These are phyloP conservation scores for Huntiella abstrusa DNA, from an alignment of 2,329 filamentous ascomycete species.

Conservation along the genomic window DNA sequence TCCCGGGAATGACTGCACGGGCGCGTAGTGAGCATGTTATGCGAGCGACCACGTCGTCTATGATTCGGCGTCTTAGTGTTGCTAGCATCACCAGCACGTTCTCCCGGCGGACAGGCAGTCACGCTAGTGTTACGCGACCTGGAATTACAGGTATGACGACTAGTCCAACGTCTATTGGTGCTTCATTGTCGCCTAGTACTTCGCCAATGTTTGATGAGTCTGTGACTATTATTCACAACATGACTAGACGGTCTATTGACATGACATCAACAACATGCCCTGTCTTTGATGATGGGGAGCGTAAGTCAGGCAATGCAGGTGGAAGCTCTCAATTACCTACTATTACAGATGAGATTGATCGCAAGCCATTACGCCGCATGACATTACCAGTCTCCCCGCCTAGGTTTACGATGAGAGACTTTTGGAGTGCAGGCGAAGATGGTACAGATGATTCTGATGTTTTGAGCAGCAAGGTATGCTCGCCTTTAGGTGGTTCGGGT, in stretches of 20 bases:
- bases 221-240: slow-evolving; percentile 6
- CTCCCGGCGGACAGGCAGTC: slow-evolving; percentile 47
- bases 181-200: slow-evolving; percentile 3
- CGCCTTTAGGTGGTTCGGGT: background rate
- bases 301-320: background rate
- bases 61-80: slow-evolving; percentile 77
- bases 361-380: slow-evolving; percentile 10
- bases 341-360: slow-evolving; percentile 8
- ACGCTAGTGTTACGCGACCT: slow-evolving; percentile 20
- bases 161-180: slow-evolving; percentile 4
- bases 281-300: background rate
- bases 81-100: slow-evolving; percentile 63
- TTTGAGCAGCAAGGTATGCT: slow-evolving; percentile 3
- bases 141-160: slow-evolving; percentile 2
- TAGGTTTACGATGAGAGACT: slow-evolving; percentile 9
- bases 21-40: slow-evolving; percentile 52
- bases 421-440: slow-evolving; percentile 8
- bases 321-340: slow-evolving; percentile 5
- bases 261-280: slow-evolving; percentile 2
- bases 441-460: slow-evolving; percentile 1
- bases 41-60: slow-evolving; percentile 59
- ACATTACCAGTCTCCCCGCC: slow-evolving; percentile 9
- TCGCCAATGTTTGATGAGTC: slow-evolving; percentile 8
- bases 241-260: slow-evolving; percentile 10
- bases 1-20: slow-evolving; percentile 57